Evolutionary conservation across 345 rosid genomes (phyloP).

Genomic region (Acer campestre): DNA sequence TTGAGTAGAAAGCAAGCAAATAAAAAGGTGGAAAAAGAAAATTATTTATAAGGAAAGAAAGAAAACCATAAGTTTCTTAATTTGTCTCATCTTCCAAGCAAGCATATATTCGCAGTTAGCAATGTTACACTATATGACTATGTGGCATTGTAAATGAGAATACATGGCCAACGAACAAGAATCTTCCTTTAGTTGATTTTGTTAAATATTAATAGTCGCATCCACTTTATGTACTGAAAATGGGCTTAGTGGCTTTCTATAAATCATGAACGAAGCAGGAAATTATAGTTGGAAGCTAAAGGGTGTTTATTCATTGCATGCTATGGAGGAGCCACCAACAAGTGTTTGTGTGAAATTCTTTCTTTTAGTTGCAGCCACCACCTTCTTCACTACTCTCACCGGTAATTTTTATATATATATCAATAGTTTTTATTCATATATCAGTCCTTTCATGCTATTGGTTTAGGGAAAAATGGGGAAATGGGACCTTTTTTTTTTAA

Average conservation of each 20-base stretch:
- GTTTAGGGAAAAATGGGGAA: no score
- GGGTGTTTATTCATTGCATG: not conserved
- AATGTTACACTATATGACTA: not conserved
- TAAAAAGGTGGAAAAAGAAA: slow-evolving; percentile 12
- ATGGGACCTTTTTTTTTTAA: no score
- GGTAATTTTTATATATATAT: slow-evolving; percentile 15
- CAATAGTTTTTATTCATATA: no score
- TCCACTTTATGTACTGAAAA: not conserved
- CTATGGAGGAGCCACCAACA: slow-evolving; percentile 21
- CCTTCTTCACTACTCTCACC: slow-evolving; percentile 16
- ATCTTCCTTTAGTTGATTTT: not conserved
- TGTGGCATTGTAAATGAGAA: not conserved
- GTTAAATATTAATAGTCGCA: not conserved
- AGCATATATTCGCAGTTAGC: slow-evolving; percentile 33
- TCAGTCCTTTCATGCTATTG: no score
- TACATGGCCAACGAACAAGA: not conserved
- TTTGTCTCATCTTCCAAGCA: slow-evolving; percentile 40
- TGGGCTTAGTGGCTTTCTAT: not conserved
- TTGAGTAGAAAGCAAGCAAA: slow-evolving; percentile 45
- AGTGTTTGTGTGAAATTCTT: not conserved
- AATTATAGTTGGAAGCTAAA: not conserved
- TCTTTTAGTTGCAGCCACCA: slow-evolving; percentile 8
- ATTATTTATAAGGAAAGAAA: not conserved
- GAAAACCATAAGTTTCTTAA: not conserved
- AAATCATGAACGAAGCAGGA: not conserved